These are phyloP conservation scores for Cucurbita maxima DNA, from an alignment of 306 rosid genomes.

Conservation along the genomic window DNA sequence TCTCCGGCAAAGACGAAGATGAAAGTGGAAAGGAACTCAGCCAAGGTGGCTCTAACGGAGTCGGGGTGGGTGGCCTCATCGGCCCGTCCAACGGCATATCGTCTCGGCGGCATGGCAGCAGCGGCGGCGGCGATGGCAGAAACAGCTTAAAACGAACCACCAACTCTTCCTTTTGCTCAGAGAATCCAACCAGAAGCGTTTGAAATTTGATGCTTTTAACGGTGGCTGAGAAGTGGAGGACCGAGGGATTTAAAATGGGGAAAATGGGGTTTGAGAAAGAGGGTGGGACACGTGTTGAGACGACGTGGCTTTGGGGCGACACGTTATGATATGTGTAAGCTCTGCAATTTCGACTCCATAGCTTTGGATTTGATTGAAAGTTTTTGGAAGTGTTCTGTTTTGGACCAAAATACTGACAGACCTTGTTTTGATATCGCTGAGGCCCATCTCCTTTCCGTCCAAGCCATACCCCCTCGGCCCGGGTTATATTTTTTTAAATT, in stretches of 20 bases:
- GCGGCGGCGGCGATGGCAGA: conserved; percentile 1
- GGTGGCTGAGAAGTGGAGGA: conserved; percentile 42
- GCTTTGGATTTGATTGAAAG: neutral
- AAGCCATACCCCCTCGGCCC: too few relatives aligned
- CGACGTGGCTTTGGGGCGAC: conserved; percentile 17
- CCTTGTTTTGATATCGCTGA: too few relatives aligned
- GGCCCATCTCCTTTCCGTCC: too few relatives aligned
- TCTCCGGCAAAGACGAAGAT: conserved; percentile 89
- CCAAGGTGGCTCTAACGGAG: conserved; percentile 74
- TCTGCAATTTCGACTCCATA: neutral
- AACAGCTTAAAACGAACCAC: neutral
- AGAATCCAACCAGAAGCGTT: neutral
- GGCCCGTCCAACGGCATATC: conserved; percentile 62
- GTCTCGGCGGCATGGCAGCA: conserved; percentile 44
- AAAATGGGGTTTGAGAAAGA: neutral
- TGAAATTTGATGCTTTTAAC: too few relatives aligned
- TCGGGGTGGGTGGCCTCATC: conserved; percentile 93
- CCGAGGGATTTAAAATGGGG: conserved; percentile 20
- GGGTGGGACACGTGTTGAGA: conserved; percentile 37
- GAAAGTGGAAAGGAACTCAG: conserved; percentile 70
- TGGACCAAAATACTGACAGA: neutral
- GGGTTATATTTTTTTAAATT: too few relatives aligned
- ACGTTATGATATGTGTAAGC: conserved; percentile 34
- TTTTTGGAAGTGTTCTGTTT: neutral
- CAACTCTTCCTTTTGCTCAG: neutral